Conservation (phyloP, 345 rosid genomes). For the Arabis alpina region DNA sequence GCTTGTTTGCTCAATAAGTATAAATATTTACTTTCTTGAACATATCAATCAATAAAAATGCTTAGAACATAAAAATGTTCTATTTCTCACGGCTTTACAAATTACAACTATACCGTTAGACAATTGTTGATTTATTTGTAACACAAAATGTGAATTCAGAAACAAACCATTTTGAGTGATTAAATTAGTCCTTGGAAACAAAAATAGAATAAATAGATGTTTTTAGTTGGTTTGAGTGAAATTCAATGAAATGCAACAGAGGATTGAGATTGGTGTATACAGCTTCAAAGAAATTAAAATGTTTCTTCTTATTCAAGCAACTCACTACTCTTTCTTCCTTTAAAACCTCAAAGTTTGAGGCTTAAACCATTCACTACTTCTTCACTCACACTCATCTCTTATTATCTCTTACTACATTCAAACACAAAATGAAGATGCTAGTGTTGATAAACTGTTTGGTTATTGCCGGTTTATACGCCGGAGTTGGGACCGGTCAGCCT, state of each 20-base stretch:
- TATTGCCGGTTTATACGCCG: slow-evolving; percentile 20
- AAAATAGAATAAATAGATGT: not conserved
- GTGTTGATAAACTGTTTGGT: slow-evolving; percentile 18
- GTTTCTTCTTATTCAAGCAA: slow-evolving; percentile 5
- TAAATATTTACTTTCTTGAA: not conserved
- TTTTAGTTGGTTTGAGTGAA: not conserved
- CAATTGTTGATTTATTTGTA: not conserved
- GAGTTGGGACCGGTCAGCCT: slow-evolving; percentile 27
- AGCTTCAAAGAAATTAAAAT: slow-evolving; percentile 1
- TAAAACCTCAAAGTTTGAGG: not conserved
- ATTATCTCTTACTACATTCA: not conserved
- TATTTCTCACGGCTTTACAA: not conserved
- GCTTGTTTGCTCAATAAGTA: not conserved
- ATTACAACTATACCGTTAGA: not conserved
- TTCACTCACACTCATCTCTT: slow-evolving; percentile 6
- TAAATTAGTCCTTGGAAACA: not conserved
- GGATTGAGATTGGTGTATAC: slow-evolving; percentile 16
- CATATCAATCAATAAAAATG: not conserved
- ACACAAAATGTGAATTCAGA: not conserved
- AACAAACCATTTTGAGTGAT: not conserved
- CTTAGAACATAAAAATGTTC: no score
- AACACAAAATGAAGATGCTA: slow-evolving; percentile 4
- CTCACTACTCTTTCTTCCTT: slow-evolving; percentile 6
- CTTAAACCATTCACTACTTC: slow-evolving; percentile 18
- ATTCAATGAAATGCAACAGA: slow-evolving; percentile 13